A percentile compares a stretch with the other conserved stretches of the same genome.
phyloP scores from a whole-genome alignment of 805 yeast species.

The Candida schatavii region DNA sequence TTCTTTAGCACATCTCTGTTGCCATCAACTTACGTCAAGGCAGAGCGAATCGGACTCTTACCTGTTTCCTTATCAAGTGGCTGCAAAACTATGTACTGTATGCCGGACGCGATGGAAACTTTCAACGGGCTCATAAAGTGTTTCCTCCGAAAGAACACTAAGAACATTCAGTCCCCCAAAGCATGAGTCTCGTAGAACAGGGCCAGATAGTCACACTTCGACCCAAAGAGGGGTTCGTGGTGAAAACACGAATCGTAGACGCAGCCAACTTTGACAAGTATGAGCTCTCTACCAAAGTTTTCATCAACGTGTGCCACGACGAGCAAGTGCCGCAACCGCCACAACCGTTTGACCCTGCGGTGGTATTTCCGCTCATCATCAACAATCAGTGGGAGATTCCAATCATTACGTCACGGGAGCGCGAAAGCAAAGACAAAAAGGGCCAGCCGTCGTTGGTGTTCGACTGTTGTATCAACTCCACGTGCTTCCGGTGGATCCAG shows the following conservation, averaged over 20 bases:
- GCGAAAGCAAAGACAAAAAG: slow-evolving; percentile 63
- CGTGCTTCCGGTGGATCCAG: slow-evolving; percentile 60
- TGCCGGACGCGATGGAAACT: no score
- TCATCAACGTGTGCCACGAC: slow-evolving; percentile 75
- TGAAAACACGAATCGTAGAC: slow-evolving; percentile 56
- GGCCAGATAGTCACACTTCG: slow-evolving; percentile 20
- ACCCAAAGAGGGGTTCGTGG: slow-evolving; percentile 72
- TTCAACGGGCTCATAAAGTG: no score
- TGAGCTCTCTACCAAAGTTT: slow-evolving; percentile 55
- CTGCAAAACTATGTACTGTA: no score
- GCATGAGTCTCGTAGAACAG: slow-evolving; percentile 9
- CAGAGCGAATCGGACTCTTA: no score
- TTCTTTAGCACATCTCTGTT: no score
- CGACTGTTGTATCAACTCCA: slow-evolving; percentile 75
- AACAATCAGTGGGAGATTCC: slow-evolving; percentile 85
- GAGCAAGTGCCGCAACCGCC: slow-evolving; percentile 62
- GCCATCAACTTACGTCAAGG: no score
- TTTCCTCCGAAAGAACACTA: no score
- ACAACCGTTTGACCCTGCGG: slow-evolving; percentile 50
- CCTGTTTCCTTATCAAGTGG: no score
- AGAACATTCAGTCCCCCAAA: no score
- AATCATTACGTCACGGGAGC: slow-evolving; percentile 59
- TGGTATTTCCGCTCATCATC: slow-evolving; percentile 61
- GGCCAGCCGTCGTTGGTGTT: slow-evolving; percentile 63
- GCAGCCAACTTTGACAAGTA: slow-evolving; percentile 22